Evolutionary conservation across 176 grass and related monocot species (phyloP).

Genomic region (Aegilops longissima): DNA sequence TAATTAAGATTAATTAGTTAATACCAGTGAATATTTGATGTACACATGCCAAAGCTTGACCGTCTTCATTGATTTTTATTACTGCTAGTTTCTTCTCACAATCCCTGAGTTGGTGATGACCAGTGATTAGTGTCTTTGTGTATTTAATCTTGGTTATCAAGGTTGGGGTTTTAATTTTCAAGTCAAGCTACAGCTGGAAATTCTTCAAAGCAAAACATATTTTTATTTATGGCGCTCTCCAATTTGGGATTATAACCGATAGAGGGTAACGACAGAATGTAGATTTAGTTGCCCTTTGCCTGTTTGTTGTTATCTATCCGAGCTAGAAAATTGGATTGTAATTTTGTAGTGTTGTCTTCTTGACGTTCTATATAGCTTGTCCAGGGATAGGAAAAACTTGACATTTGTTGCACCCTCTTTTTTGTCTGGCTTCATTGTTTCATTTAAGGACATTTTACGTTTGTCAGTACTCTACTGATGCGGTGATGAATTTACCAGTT

Average conservation of each 20-base stretch:
- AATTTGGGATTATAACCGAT: neutral
- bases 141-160: neutral
- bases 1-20: neutral
- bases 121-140: neutral
- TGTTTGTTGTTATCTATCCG: neutral
- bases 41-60: neutral
- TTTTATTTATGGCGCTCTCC: neutral
- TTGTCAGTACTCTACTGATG: neutral
- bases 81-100: neutral
- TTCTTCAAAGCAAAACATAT: neutral
- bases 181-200: neutral
- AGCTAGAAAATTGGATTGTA: neutral
- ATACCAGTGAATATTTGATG: neutral
- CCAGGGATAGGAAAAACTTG: neutral
- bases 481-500: neutral
- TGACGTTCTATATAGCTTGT: neutral
- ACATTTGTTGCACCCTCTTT: neutral
- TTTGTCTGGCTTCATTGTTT: neutral
- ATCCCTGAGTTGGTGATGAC: neutral
- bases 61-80: neutral
- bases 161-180: too few relatives aligned
- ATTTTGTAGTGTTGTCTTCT: neutral
- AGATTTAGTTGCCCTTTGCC: constrained; percentile 3
- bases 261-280: neutral
- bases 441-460: neutral